Evolutionary conservation across 73 alveolate genomes (phyloP).

Genomic region (Paramecium caudatum): DNA sequence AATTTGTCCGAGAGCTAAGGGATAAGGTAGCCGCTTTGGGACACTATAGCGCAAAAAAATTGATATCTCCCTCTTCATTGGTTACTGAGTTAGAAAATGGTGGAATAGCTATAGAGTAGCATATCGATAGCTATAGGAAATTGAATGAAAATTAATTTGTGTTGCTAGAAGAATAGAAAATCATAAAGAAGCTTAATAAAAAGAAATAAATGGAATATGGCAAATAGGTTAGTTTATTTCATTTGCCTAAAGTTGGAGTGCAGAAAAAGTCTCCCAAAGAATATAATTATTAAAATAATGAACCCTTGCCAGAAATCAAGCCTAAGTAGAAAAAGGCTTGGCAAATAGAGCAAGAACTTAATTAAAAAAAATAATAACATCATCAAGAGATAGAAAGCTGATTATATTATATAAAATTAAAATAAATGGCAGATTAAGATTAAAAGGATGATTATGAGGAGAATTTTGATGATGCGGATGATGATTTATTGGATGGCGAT

Average conservation of each 20-base stretch:
- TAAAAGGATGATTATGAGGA: no score
- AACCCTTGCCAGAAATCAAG: not conserved
- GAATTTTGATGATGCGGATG: no score
- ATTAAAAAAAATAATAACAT: not conserved
- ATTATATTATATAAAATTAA: not conserved
- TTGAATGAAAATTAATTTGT: not conserved
- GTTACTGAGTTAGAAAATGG: constrained; percentile 19
- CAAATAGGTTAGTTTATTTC: not conserved
- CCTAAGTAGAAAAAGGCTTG: constrained; percentile 21
- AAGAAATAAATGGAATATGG: not conserved
- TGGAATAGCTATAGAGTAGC: not conserved
- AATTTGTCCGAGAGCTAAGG: not conserved
- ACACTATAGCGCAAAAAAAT: constrained; percentile 11
- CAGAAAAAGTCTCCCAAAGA: not conserved
- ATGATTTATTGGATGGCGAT: no score
- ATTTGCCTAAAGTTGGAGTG: not conserved
- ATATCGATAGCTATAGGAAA: not conserved
- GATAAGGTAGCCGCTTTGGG: not conserved
- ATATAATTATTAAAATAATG: not conserved
- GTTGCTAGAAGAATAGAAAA: not conserved
- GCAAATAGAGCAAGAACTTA: constrained; percentile 6
- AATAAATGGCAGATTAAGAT: no score
- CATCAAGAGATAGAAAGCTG: not conserved
- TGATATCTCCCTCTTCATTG: not conserved
- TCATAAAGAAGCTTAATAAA: not conserved